These are phyloP conservation scores for Daldinia concentrica DNA, from an alignment of 495 filamentous ascomycete species.

Conservation along the genomic window DNA sequence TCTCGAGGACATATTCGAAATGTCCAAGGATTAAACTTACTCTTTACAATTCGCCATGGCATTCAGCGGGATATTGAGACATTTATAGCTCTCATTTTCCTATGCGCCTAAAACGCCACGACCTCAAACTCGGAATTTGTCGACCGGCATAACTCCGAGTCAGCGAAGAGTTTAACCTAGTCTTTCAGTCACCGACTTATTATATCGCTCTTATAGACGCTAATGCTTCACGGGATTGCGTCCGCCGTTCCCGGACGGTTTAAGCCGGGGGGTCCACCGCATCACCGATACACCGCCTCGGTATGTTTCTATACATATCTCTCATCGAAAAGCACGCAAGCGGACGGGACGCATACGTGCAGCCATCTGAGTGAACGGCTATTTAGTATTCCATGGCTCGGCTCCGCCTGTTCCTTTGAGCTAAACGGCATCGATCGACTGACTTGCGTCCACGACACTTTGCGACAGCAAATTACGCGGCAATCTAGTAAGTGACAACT, in stretches of 20 bases:
- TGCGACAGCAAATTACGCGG: conserved; percentile 26
- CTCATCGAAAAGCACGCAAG: neutral
- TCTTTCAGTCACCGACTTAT: neutral
- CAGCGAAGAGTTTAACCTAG: neutral
- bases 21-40: neutral
- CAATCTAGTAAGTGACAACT: conserved; percentile 21
- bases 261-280: neutral
- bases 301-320: neutral
- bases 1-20: neutral
- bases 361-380: neutral
- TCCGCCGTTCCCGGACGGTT: neutral
- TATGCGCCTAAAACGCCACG: neutral
- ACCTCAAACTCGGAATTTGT: neutral
- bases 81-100: neutral
- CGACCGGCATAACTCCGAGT: neutral
- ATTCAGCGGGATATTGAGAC: neutral
- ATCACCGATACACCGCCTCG: conserved; percentile 16
- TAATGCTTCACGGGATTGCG: neutral
- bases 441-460: neutral
- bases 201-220: neutral
- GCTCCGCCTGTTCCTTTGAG: conserved; percentile 26
- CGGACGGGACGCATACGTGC: neutral
- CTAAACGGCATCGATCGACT: conserved; percentile 4
- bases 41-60: neutral
- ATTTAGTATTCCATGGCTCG: neutral